Conservation (phyloP, 148 eudicot species). For the Polygonum aviculare region DNA sequence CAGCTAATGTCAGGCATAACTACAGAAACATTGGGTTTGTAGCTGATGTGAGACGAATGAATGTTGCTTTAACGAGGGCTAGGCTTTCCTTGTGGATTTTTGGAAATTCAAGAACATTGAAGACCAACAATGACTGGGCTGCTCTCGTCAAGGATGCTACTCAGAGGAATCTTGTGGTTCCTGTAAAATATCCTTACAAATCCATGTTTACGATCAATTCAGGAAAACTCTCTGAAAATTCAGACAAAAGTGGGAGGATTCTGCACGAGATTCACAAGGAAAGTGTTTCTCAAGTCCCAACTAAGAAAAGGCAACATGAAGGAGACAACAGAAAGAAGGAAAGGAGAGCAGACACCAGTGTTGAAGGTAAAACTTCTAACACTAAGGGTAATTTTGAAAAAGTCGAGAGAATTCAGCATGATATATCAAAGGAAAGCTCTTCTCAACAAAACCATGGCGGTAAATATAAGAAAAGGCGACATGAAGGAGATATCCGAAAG, state of each 20-base stretch:
- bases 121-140: slow-evolving; percentile 72
- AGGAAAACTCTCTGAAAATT: slow-evolving; percentile 22
- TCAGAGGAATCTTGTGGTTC: slow-evolving; percentile 55
- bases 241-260: slow-evolving; percentile 27
- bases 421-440: slow-evolving; percentile 18
- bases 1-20: slow-evolving; percentile 25
- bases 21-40: slow-evolving; percentile 80
- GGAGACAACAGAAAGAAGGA: too few species aligned
- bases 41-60: slow-evolving; percentile 97
- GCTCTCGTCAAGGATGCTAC: slow-evolving; percentile 80
- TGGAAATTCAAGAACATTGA: slow-evolving; percentile 79
- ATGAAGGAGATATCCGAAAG: slow-evolving; percentile 15
- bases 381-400: slow-evolving; percentile 19
- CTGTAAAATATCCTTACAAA: slow-evolving; percentile 61
- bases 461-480: slow-evolving; percentile 25
- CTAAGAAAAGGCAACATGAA: too few species aligned
- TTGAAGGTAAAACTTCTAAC: neutral
- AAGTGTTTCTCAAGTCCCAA: slow-evolving; percentile 11
- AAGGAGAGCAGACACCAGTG: too few species aligned
- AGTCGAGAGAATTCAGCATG: slow-evolving; percentile 22
- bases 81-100: slow-evolving; percentile 85
- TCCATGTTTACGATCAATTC: slow-evolving; percentile 27
- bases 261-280: slow-evolving; percentile 19
- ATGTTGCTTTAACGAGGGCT: slow-evolving; percentile 97
- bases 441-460: slow-evolving; percentile 23